Evolutionary conservation across 2,329 filamentous ascomycete species (phyloP).

Genomic region (Emmonsia crescens): DNA sequence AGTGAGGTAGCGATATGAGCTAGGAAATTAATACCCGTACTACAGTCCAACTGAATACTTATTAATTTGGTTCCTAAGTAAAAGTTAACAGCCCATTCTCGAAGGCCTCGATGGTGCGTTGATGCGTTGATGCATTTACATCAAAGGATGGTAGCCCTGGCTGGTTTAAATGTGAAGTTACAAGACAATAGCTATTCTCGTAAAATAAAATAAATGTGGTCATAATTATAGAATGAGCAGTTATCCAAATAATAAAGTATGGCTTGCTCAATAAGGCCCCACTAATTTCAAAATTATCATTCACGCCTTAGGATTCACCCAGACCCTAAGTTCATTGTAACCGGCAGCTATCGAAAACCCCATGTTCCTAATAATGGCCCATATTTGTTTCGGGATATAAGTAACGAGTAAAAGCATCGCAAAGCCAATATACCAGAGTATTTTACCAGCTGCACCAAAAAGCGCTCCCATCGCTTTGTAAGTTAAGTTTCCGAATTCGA

Average conservation of each 20-base stretch:
- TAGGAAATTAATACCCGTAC: conserved; percentile 2
- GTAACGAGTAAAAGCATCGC: not conserved
- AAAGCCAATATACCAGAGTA: conserved; percentile 1
- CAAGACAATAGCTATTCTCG: not conserved
- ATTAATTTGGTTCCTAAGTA: not conserved
- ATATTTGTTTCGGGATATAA: conserved; percentile 1
- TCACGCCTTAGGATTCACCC: conserved; percentile 2
- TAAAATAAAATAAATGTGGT: not conserved
- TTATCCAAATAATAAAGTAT: not conserved
- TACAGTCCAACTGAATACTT: not conserved
- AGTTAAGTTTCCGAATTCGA: not conserved
- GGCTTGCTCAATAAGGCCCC: not conserved
- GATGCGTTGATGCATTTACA: not conserved
- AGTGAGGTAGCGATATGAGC: conserved; percentile 7
- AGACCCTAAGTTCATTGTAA: not conserved
- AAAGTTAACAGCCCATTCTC: not conserved
- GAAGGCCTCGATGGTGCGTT: not conserved
- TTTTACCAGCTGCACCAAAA: conserved; percentile 1
- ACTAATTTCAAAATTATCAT: not conserved
- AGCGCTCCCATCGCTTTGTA: not conserved
- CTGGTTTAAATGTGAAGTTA: not conserved
- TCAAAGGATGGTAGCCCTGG: not conserved
- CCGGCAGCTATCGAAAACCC: not conserved
- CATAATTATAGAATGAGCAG: not conserved
- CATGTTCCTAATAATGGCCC: not conserved